These are phyloP conservation scores for Asterophora parasitica DNA, from an alignment of 768 basidiomycete species.

Conservation along the genomic window DNA sequence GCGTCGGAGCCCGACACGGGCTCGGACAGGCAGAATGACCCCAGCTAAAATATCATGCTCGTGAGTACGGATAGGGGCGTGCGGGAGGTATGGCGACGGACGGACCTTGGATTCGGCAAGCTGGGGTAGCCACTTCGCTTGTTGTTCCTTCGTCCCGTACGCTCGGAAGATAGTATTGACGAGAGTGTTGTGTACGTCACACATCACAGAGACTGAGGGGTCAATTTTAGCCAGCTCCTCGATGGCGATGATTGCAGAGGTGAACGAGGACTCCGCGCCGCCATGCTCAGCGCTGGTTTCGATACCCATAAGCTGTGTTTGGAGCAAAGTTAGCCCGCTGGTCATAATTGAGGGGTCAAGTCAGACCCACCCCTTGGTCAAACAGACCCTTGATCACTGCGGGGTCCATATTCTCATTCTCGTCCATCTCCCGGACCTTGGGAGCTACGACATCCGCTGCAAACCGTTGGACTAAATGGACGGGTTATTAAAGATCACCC, in stretches of 20 bases:
- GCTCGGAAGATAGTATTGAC: conserved; percentile 92
- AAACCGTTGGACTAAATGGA: conserved; percentile 72
- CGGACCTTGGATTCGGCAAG: conserved; percentile 73
- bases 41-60: conserved; percentile 59
- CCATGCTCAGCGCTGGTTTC: conserved; percentile 82
- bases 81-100: neutral
- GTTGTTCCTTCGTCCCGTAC: conserved; percentile 80
- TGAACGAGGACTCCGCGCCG: conserved; percentile 90
- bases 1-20: conserved; percentile 93
- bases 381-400: conserved; percentile 83
- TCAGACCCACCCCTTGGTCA: conserved; percentile 79
- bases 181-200: conserved; percentile 98
- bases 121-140: conserved; percentile 84
- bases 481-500: neutral
- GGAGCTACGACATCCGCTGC: conserved; percentile 87
- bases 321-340: conserved; percentile 2
- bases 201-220: conserved; percentile 92
- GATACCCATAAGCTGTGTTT: conserved; percentile 90
- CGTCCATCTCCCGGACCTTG: conserved; percentile 96
- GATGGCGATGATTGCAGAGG: conserved; percentile 91
- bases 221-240: conserved; percentile 97
- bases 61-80: neutral
- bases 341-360: neutral
- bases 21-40: conserved; percentile 94
- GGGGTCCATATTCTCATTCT: conserved; percentile 92